A percentile compares a stretch with the other conserved stretches of the same genome.
Conservation (phyloP, 1,139 yeast species). For the Yamadazyma atmosphaerica region DNA sequence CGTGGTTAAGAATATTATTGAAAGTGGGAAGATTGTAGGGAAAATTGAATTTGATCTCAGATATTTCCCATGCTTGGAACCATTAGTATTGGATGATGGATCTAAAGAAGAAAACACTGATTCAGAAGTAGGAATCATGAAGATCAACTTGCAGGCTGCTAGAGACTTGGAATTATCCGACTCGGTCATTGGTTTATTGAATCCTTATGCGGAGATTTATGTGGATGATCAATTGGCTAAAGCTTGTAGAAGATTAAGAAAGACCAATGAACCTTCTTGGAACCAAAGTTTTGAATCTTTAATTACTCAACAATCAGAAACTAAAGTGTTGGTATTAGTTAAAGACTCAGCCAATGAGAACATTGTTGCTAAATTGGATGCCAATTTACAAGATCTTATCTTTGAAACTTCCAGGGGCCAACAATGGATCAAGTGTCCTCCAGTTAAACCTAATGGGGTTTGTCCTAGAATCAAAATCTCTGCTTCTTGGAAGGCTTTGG, state of each 20-base stretch:
- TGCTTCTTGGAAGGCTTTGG: constrained; percentile 73
- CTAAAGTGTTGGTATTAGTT: constrained; percentile 54
- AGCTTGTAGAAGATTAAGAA: constrained; percentile 59
- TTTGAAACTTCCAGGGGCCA: constrained; percentile 55
- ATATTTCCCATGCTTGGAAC: constrained; percentile 61
- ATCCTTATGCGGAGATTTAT: constrained; percentile 69
- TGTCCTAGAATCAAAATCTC: constrained; percentile 53
- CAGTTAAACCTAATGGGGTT: constrained; percentile 29
- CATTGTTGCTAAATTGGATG: constrained; percentile 54
- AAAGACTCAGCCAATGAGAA: constrained; percentile 55
- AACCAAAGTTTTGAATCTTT: constrained; percentile 62
- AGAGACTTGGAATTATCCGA: constrained; percentile 63
- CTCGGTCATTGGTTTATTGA: constrained; percentile 67
- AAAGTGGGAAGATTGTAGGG: constrained; percentile 62
- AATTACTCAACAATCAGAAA: constrained; percentile 57
- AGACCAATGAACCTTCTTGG: constrained; percentile 73
- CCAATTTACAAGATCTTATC: constrained; percentile 54
- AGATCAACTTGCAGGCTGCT: constrained; percentile 70
- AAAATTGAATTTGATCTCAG: constrained; percentile 58
- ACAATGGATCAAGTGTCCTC: constrained; percentile 50
- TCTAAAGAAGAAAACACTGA: constrained; percentile 50
- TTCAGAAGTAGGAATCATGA: constrained; percentile 69
- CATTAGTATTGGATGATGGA: constrained; percentile 50
- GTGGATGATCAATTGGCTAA: constrained; percentile 55
- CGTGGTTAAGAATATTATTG: constrained; percentile 36